phyloP scores from a whole-genome alignment of 306 rosid genomes.

The Cicer yamashitae region DNA sequence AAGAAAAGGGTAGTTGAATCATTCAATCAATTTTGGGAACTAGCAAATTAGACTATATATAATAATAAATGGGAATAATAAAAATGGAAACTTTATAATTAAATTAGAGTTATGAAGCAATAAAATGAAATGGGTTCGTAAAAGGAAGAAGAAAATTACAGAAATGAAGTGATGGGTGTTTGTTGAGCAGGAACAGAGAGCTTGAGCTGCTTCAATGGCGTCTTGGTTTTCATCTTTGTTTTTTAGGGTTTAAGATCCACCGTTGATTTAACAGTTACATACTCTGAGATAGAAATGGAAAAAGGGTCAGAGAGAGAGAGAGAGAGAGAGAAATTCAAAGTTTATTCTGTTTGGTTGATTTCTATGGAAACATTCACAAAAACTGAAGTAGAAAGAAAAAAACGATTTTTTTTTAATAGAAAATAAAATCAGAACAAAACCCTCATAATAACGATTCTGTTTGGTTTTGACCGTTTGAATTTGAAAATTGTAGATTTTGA shows the following conservation, averaged over 20 bases:
- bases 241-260: neutral
- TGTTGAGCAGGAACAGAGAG: conserved; percentile 89
- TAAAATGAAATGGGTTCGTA: conserved; percentile 38
- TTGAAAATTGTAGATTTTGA: no score
- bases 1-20: neutral
- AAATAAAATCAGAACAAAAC: no score
- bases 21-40: neutral
- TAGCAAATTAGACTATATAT: neutral
- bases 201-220: conserved; percentile 88
- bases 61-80: neutral
- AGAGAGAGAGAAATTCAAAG: conserved; percentile 8
- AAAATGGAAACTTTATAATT: neutral
- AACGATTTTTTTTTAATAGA: no score
- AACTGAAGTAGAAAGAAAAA: no score
- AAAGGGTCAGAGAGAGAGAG: neutral
- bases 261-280: neutral
- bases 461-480: no score
- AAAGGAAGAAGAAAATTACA: conserved; percentile 53
- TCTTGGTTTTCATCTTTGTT: conserved; percentile 73
- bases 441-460: no score
- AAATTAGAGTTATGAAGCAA: neutral
- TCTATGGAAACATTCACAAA: no score
- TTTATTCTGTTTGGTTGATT: no score
- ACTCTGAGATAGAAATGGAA: neutral
- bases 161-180: conserved; percentile 74